These are phyloP conservation scores for Oryza glumipatula DNA, from an alignment of 176 grass and related monocot species.

Conservation along the genomic window DNA sequence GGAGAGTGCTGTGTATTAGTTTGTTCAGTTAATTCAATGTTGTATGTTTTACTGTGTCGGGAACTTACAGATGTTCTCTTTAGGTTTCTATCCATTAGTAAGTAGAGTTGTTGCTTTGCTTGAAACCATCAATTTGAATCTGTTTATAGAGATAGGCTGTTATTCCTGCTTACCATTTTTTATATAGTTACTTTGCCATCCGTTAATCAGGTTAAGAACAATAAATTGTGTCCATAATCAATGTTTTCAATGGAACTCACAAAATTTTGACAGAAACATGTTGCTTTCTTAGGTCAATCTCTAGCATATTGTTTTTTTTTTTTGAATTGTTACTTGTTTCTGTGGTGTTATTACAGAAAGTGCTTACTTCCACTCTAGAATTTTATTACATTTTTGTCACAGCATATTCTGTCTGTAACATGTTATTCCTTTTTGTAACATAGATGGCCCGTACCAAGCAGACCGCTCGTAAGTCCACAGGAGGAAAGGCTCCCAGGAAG, in stretches of 20 bases:
- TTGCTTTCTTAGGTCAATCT: background rate
- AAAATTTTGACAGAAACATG: background rate
- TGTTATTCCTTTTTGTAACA: background rate
- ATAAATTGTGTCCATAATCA: background rate
- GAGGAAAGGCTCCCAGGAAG: constrained; percentile 61
- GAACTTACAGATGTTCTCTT: background rate
- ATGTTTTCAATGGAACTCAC: background rate
- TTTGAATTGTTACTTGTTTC: background rate
- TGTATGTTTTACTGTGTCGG: too few relatives aligned
- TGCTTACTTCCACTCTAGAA: too few relatives aligned
- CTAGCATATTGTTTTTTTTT: background rate
- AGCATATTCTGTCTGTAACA: background rate
- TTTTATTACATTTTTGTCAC: background rate
- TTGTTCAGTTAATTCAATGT: background rate
- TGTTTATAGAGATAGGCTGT: background rate
- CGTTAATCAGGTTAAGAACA: background rate
- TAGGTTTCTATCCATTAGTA: background rate
- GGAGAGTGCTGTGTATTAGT: too few relatives aligned
- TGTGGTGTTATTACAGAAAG: background rate
- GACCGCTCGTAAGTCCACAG: constrained; percentile 51
- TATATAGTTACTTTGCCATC: too few relatives aligned
- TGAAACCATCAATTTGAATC: background rate
- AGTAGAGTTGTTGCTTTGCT: background rate
- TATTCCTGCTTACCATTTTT: background rate
- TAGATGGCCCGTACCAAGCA: constrained; percentile 66